Percentiles rank a stretch among this genome's conserved stretches.
phyloP scores from a whole-genome alignment of 2,329 filamentous ascomycete species.

The Colletotrichum spaethianum region DNA sequence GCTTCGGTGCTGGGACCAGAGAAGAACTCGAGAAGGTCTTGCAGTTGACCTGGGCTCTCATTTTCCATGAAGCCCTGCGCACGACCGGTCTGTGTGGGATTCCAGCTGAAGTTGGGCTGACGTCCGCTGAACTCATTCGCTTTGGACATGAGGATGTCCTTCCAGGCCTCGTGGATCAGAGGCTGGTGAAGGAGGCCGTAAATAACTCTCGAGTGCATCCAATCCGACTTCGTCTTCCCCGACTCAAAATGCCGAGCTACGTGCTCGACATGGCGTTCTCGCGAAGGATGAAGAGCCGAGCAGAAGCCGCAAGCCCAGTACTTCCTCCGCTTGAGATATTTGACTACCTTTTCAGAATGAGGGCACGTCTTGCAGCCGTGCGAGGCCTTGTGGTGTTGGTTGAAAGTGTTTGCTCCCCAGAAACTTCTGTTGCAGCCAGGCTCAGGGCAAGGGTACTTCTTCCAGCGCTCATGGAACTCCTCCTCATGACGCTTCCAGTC shows the following conservation, averaged over 20 bases:
- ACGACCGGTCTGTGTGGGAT: constrained; percentile 68
- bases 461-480: constrained; percentile 78
- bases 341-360: constrained; percentile 75
- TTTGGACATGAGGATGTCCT: constrained; percentile 65
- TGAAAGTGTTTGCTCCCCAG: constrained; percentile 78
- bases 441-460: constrained; percentile 77
- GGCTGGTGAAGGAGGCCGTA: constrained; percentile 78
- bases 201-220: constrained; percentile 79
- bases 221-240: constrained; percentile 74
- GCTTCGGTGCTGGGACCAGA: constrained; percentile 70
- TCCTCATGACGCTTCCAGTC: constrained; percentile 80
- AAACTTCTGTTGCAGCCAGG: constrained; percentile 76
- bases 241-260: constrained; percentile 77
- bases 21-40: constrained; percentile 77
- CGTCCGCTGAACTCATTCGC: constrained; percentile 68
- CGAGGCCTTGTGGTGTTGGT: constrained; percentile 76
- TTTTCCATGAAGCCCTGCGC: constrained; percentile 73
- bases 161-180: constrained; percentile 73
- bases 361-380: constrained; percentile 76
- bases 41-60: constrained; percentile 73
- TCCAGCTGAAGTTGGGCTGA: constrained; percentile 75
- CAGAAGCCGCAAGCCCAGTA: constrained; percentile 81
- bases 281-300: constrained; percentile 72
- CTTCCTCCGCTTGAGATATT: constrained; percentile 74
- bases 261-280: constrained; percentile 78